A percentile compares a stretch with the other conserved stretches of the same genome.
phyloP scores from a whole-genome alignment of 1,284 basidiomycete genomes.

The Pholiota adiposa region DNA sequence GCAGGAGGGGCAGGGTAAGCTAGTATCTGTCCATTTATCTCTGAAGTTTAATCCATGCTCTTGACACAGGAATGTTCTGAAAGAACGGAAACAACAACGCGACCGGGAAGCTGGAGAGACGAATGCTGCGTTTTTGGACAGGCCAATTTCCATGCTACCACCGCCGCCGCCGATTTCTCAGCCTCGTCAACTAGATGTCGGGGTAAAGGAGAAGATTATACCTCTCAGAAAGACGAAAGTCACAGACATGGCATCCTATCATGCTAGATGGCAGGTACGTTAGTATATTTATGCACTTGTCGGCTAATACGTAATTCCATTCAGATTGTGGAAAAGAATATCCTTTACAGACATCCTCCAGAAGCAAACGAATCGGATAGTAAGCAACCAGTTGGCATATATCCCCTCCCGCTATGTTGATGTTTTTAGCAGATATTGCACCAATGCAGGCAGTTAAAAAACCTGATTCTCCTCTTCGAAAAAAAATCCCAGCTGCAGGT shows the following conservation, averaged over 20 bases:
- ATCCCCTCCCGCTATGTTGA: neutral
- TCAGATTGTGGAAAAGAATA: slow-evolving; percentile 7
- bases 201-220: neutral
- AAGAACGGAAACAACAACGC: slow-evolving; percentile 10
- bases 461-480: neutral
- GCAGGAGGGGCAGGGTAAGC: slow-evolving; percentile 52
- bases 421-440: neutral
- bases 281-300: neutral
- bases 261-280: slow-evolving; percentile 21
- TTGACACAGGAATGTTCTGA: slow-evolving; percentile 16
- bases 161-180: neutral
- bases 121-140: neutral
- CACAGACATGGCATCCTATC: slow-evolving; percentile 13
- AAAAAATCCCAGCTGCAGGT: neutral
- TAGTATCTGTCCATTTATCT: neutral
- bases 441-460: neutral
- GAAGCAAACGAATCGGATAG: neutral
- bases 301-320: slow-evolving; percentile 2
- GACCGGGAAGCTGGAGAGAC: neutral
- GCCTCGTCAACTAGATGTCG: neutral
- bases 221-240: slow-evolving; percentile 5
- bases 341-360: slow-evolving; percentile 3
- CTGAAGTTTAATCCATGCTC: neutral
- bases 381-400: neutral
- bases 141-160: slow-evolving; percentile 2